These are phyloP conservation scores for Thalassiosira livingstoniorum DNA, from an alignment of 352 stramenopile genomes.

Conservation along the genomic window DNA sequence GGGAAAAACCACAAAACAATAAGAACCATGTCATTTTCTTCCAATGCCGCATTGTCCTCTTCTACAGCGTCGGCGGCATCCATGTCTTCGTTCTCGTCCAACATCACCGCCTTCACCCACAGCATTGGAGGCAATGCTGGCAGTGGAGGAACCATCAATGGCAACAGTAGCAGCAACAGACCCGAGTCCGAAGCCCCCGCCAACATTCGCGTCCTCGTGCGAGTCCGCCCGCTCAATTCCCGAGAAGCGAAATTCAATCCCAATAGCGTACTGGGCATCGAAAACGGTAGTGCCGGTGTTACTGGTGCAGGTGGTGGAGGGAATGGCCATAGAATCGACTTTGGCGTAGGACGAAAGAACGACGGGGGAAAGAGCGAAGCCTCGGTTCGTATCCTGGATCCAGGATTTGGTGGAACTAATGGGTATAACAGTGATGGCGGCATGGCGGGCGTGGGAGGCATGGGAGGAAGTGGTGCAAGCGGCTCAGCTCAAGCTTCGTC, in stretches of 20 bases:
- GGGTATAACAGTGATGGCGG: constrained; percentile 14
- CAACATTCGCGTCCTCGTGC: constrained; percentile 65
- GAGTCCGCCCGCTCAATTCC: constrained; percentile 58
- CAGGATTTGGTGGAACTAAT: not conserved
- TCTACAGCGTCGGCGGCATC: too few relatives aligned
- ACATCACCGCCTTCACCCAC: too few relatives aligned
- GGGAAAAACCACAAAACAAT: too few relatives aligned
- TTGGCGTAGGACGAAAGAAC: constrained; percentile 17
- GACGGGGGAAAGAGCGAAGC: not conserved
- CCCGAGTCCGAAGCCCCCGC: constrained; percentile 39
- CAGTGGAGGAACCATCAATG: too few relatives aligned
- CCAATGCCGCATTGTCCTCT: too few relatives aligned
- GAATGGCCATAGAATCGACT: constrained; percentile 39
- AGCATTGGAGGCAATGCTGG: too few relatives aligned
- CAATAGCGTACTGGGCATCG: constrained; percentile 30
- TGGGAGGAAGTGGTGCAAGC: not conserved
- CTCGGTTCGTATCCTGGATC: constrained; percentile 30
- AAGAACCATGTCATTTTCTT: too few relatives aligned
- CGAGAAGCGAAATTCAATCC: constrained; percentile 29
- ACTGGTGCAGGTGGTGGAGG: too few relatives aligned
- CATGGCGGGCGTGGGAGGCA: constrained; percentile 16
- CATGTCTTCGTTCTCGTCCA: too few relatives aligned
- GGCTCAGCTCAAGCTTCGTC: not conserved
- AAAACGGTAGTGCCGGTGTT: too few relatives aligned
- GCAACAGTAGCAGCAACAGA: too few relatives aligned